phyloP scores from a whole-genome alignment of 228 moss, liverwort and hornwort genomes.

The Sphagnum fallax region DNA sequence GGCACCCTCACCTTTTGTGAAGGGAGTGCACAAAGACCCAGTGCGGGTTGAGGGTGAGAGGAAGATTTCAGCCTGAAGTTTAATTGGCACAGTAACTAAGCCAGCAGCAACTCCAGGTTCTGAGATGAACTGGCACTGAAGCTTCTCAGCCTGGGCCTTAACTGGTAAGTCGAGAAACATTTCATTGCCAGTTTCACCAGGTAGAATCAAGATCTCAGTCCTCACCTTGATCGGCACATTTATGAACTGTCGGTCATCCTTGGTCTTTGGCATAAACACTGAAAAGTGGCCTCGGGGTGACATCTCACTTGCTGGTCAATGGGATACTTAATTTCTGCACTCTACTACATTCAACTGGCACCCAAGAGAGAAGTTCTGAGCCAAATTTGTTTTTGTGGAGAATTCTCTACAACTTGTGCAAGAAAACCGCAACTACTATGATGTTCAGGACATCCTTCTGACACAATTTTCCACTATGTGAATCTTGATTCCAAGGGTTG shows the following conservation, averaged over 20 bases:
- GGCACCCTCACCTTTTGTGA: not conserved
- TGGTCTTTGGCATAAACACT: not conserved
- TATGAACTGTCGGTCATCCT: constrained; percentile 1
- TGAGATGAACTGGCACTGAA: not conserved
- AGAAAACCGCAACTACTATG: no score
- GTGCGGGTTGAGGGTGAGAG: constrained; percentile 4
- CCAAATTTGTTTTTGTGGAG: no score
- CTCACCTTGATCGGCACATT: constrained; percentile 1
- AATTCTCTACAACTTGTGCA: no score
- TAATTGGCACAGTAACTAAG: constrained; percentile 2
- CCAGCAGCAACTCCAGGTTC: not conserved
- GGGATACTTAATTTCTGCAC: no score
- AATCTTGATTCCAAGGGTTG: no score
- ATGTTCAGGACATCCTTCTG: no score
- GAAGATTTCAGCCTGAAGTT: constrained; percentile 4
- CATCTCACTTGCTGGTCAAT: not conserved
- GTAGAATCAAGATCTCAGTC: constrained; percentile 1
- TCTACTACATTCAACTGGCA: no score
- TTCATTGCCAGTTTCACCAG: not conserved
- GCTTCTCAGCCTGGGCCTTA: constrained; percentile 1
- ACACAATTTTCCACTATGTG: no score
- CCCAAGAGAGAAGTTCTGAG: no score
- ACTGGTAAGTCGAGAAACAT: not conserved
- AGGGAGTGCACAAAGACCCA: not conserved
- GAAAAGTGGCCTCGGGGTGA: constrained; percentile 7